phyloP scores from a whole-genome alignment of 2,329 filamentous ascomycete genomes.

The Cordyceps tenuipes region DNA sequence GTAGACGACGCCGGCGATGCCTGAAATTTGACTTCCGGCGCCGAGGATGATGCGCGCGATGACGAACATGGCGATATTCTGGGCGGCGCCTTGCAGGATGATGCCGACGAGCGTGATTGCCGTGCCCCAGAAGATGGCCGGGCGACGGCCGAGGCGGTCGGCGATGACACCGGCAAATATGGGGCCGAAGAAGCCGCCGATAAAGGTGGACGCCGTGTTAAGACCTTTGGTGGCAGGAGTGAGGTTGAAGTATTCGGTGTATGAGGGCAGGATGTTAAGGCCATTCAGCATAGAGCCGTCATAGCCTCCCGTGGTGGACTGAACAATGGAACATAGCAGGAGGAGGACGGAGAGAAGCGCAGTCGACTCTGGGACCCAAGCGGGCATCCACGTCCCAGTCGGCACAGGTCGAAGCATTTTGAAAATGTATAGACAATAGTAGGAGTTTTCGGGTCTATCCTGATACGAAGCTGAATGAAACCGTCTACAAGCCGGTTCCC shows the following conservation, averaged over 20 bases:
- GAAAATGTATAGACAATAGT: neutral
- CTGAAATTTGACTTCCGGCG: constrained; percentile 33
- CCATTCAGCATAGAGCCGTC: constrained; percentile 48
- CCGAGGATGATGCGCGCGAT: constrained; percentile 39
- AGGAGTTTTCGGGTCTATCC: neutral
- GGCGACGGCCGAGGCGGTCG: constrained; percentile 35
- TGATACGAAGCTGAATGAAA: neutral
- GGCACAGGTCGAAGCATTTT: constrained; percentile 6
- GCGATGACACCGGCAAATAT: constrained; percentile 32
- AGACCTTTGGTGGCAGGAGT: constrained; percentile 43
- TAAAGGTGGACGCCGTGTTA: constrained; percentile 47
- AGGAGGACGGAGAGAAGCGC: constrained; percentile 30
- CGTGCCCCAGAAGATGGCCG: constrained; percentile 37
- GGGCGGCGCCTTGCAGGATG: constrained; percentile 38
- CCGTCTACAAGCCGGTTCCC: neutral
- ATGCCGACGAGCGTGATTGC: constrained; percentile 34
- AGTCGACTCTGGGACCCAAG: constrained; percentile 37
- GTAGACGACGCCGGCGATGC: constrained; percentile 37
- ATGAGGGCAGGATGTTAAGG: constrained; percentile 48
- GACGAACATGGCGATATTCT: constrained; percentile 45
- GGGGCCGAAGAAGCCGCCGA: constrained; percentile 39
- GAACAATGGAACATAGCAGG: constrained; percentile 35
- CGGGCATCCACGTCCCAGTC: constrained; percentile 39
- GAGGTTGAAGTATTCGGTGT: constrained; percentile 47
- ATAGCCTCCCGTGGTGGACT: constrained; percentile 30